phyloP scores from a whole-genome alignment of 352 stramenopile species.

The Globisporangium okanoganense region DNA sequence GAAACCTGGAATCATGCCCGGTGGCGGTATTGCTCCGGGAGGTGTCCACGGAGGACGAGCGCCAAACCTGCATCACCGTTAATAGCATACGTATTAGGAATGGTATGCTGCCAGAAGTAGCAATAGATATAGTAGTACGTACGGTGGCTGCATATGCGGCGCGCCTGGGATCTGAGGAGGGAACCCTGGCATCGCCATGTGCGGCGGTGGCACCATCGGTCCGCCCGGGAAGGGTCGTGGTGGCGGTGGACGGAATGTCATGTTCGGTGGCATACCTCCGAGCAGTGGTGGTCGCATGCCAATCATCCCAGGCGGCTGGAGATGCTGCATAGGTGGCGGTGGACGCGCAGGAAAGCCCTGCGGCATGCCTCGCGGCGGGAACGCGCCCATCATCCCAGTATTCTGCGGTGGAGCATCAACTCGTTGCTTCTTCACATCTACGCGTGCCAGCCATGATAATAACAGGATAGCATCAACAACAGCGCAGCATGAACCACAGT shows the following conservation, averaged over 20 bases:
- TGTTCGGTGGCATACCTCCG: constrained; percentile 4
- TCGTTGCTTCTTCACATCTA: constrained; percentile 39
- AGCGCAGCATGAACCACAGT: neutral
- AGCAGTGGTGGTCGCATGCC: constrained; percentile 47
- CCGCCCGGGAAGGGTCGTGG: constrained; percentile 29
- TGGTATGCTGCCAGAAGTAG: neutral
- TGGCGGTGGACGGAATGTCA: constrained; percentile 27
- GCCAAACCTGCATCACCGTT: constrained; percentile 9
- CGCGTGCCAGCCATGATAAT: neutral
- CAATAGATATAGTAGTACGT: neutral
- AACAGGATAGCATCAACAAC: neutral
- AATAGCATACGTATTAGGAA: neutral
- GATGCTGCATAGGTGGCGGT: constrained; percentile 39
- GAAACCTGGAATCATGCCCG: neutral
- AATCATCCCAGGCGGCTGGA: constrained; percentile 43
- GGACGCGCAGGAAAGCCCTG: constrained; percentile 41
- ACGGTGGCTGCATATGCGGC: constrained; percentile 4
- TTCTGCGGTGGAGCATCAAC: constrained; percentile 24
- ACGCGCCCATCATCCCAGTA: constrained; percentile 30
- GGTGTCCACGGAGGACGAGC: constrained; percentile 11
- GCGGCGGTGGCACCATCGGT: constrained; percentile 24
- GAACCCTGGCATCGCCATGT: constrained; percentile 14
- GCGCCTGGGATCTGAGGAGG: constrained; percentile 10
- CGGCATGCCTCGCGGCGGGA: constrained; percentile 36
- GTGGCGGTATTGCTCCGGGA: constrained; percentile 9